Evolutionary conservation across 1,139 yeast genomes (phyloP).

Genomic region (Taiozyma onychis): DNA sequence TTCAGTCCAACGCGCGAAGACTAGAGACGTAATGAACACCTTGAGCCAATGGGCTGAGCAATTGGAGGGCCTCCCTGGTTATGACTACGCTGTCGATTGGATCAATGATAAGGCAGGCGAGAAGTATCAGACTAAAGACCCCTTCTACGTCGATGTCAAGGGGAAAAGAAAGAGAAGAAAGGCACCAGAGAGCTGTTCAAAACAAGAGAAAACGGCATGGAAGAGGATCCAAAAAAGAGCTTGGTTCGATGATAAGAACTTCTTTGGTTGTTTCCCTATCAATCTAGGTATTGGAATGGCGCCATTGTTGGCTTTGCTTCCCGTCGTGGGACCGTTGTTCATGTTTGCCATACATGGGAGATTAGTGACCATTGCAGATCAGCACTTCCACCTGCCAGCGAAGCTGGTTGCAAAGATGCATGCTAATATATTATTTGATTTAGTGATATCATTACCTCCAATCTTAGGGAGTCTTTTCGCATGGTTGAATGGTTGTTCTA

Average conservation of each 20-base stretch:
- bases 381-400: constrained; percentile 51
- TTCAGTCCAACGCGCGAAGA: neutral
- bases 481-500: constrained; percentile 84
- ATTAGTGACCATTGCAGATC: constrained; percentile 53
- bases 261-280: constrained; percentile 71
- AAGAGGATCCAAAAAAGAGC: constrained; percentile 67
- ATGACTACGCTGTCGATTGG: constrained; percentile 44
- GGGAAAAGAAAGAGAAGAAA: constrained; percentile 50
- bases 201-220: constrained; percentile 64
- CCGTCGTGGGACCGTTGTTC: constrained; percentile 72
- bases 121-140: constrained; percentile 57
- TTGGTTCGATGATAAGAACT: constrained; percentile 79
- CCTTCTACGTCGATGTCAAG: constrained; percentile 51
- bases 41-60: constrained; percentile 21
- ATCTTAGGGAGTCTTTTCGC: constrained; percentile 67
- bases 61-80: constrained; percentile 54
- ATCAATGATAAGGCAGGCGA: constrained; percentile 66
- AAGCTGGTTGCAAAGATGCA: constrained; percentile 61
- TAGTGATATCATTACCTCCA: constrained; percentile 73
- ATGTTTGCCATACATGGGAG: constrained; percentile 78
- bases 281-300: constrained; percentile 78
- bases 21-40: constrained; percentile 12
- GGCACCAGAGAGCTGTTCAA: constrained; percentile 54
- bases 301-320: constrained; percentile 61
- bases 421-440: constrained; percentile 66